A percentile compares a stretch with the other conserved stretches of the same genome.
Evolutionary conservation across 495 filamentous ascomycete species (phyloP).

Genomic region (Diplogelasinospora grovesii): DNA sequence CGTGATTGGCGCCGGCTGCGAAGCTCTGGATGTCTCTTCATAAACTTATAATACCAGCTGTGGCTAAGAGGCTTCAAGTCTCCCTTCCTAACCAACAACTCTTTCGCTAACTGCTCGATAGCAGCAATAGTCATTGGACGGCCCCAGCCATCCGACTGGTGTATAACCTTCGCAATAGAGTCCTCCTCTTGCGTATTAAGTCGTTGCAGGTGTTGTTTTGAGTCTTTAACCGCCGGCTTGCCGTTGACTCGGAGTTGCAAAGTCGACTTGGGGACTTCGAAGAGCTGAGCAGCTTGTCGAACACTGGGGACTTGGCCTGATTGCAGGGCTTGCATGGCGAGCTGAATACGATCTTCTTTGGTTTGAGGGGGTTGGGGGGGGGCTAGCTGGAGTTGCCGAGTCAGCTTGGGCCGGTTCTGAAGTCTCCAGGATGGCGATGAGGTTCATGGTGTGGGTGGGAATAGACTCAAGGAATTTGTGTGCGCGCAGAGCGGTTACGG

Average conservation of each 20-base stretch:
- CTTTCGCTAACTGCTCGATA: background rate
- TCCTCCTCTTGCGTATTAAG: background rate
- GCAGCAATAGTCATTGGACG: background rate
- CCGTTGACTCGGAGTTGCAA: background rate
- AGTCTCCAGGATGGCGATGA: too few species aligned
- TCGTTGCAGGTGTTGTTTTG: background rate
- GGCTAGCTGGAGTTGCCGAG: too few species aligned
- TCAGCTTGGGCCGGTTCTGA: too few species aligned
- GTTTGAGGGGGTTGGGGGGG: too few species aligned
- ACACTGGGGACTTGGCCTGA: background rate
- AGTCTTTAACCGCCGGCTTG: background rate
- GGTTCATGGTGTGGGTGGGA: too few species aligned
- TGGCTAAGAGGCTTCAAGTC: background rate
- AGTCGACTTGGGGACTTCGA: background rate
- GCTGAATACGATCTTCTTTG: background rate
- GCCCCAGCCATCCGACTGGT: background rate
- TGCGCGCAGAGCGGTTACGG: too few species aligned
- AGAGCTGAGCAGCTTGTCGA: background rate
- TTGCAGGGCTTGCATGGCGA: background rate
- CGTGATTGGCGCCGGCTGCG: background rate
- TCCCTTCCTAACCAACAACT: background rate
- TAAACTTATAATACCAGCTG: background rate
- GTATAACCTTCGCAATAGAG: background rate
- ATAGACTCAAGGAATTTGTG: too few species aligned
- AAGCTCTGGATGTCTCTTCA: background rate